These are phyloP conservation scores for Castanea mollissima DNA, from an alignment of 306 rosid species.

Conservation along the genomic window DNA sequence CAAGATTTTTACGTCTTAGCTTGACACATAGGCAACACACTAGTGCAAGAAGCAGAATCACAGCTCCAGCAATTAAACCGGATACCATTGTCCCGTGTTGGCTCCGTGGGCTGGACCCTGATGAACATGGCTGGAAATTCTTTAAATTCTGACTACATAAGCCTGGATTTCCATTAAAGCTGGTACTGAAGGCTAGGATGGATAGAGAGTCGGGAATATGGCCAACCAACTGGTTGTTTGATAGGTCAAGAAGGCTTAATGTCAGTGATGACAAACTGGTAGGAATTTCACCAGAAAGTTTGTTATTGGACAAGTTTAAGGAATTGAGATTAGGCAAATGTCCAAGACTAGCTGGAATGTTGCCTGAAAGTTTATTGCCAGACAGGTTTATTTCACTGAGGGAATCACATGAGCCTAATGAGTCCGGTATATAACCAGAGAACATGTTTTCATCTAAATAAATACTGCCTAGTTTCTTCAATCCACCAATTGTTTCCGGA, in stretches of 20 bases:
- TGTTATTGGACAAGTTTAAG: constrained; percentile 71
- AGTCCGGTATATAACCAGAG: constrained; percentile 64
- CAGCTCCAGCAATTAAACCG: constrained; percentile 45
- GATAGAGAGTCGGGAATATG: constrained; percentile 61
- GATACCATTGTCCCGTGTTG: constrained; percentile 30
- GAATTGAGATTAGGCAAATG: constrained; percentile 63
- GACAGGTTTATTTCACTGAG: constrained; percentile 60
- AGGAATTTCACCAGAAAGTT: constrained; percentile 69
- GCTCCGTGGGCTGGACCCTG: constrained; percentile 26
- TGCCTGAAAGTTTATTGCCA: constrained; percentile 52
- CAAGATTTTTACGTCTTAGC: constrained; percentile 39
- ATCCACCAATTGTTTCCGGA: constrained; percentile 61
- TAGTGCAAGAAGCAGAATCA: constrained; percentile 38
- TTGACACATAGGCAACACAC: constrained; percentile 40
- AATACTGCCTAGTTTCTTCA: constrained; percentile 51
- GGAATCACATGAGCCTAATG: constrained; percentile 67
- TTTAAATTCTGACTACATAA: constrained; percentile 56
- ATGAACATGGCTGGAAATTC: constrained; percentile 45
- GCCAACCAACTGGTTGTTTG: constrained; percentile 62
- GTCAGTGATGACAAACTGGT: constrained; percentile 43
- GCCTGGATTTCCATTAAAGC: constrained; percentile 74
- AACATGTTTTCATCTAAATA: constrained; percentile 49
- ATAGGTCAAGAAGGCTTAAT: constrained; percentile 78
- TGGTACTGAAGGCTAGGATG: constrained; percentile 53
- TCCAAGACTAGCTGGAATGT: constrained; percentile 63